These are phyloP conservation scores for Harringtonia lauricola DNA, from an alignment of 2,329 filamentous ascomycete species.

Conservation along the genomic window DNA sequence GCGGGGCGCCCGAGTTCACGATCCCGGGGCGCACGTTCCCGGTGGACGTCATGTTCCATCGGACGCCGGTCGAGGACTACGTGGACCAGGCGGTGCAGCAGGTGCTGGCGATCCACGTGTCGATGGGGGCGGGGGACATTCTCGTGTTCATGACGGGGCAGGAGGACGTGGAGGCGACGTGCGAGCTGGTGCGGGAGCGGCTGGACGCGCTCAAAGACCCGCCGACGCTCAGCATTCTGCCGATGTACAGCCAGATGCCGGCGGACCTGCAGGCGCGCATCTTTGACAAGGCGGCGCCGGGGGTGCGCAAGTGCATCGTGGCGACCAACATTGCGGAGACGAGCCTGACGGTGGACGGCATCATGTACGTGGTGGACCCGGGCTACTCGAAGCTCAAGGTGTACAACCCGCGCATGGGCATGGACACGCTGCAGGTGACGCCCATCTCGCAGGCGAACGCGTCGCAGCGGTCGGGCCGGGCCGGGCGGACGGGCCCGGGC, in stretches of 20 bases:
- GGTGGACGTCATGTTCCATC: slow-evolving; percentile 90
- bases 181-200: slow-evolving; percentile 81
- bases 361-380: slow-evolving; percentile 97
- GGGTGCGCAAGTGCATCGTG: slow-evolving; percentile 93
- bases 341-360: slow-evolving; percentile 93
- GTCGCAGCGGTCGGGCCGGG: slow-evolving; percentile 84
- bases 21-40: slow-evolving; percentile 96
- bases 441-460: slow-evolving; percentile 96
- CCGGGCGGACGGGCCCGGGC: slow-evolving; percentile 86
- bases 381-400: slow-evolving; percentile 97
- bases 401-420: slow-evolving; percentile 97
- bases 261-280: slow-evolving; percentile 96
- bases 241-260: slow-evolving; percentile 99
- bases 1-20: slow-evolving; percentile 89
- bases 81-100: slow-evolving; percentile 96
- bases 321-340: slow-evolving; percentile 98
- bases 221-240: slow-evolving; percentile 85
- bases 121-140: slow-evolving; percentile 86
- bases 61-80: slow-evolving; percentile 93
- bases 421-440: slow-evolving; percentile 97
- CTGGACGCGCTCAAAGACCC: slow-evolving; percentile 86
- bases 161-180: slow-evolving; percentile 96
- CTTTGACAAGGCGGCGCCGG: slow-evolving; percentile 81
- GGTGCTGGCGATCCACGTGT: slow-evolving; percentile 90
- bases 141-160: slow-evolving; percentile 99